A percentile compares a stretch with the other conserved stretches of the same genome.
Conservation (phyloP, 257 asterid species). For the Nicotiana tabacum region DNA sequence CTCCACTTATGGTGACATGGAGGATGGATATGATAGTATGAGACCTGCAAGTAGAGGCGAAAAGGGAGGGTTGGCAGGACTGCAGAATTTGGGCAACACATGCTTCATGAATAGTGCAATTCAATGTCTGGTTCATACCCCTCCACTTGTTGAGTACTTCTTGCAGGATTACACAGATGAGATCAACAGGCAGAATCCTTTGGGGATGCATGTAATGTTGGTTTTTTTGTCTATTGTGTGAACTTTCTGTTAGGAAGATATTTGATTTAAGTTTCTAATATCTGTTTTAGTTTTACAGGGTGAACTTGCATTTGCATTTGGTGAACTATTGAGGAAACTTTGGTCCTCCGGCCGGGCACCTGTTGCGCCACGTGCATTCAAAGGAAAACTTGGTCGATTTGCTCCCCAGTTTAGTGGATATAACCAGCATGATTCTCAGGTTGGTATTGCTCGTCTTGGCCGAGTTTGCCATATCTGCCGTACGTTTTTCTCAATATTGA, state of each 20-base stretch:
- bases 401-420: conserved; percentile 99
- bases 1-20: conserved; percentile 46
- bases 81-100: conserved; percentile 94
- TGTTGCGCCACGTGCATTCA: conserved; percentile 87
- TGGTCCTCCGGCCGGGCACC: conserved; percentile 91
- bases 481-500: not conserved
- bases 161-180: conserved; percentile 75
- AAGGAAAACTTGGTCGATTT: conserved; percentile 87
- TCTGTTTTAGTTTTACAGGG: conserved; percentile 58
- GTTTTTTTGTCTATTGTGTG: conserved; percentile 20
- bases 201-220: conserved; percentile 84
- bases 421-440: conserved; percentile 99
- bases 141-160: conserved; percentile 77
- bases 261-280: conserved; percentile 21
- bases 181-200: conserved; percentile 77
- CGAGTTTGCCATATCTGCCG: not conserved
- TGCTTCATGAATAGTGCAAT: conserved; percentile 98
- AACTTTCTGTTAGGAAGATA: conserved; percentile 3
- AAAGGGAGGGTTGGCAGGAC: conserved; percentile 84
- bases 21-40: conserved; percentile 47
- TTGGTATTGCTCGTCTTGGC: conserved; percentile 18
- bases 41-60: conserved; percentile 49
- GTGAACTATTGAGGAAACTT: conserved; percentile 82
- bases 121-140: conserved; percentile 97
- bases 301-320: conserved; percentile 94